Conservation (phyloP, 1,139 yeast species). For the Scheffersomyces parashehatae region DNA sequence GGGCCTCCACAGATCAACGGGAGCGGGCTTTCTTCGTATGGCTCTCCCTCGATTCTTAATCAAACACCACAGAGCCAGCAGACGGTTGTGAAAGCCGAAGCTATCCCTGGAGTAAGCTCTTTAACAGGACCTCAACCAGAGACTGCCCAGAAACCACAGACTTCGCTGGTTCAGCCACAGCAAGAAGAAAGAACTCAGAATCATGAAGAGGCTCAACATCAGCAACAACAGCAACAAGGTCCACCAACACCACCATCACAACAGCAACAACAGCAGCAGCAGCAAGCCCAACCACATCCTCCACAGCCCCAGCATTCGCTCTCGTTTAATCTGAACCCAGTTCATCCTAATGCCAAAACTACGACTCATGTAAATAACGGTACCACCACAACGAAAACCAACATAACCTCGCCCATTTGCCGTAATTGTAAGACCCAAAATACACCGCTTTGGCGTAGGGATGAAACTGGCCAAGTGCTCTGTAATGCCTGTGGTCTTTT, state of each 20-base stretch:
- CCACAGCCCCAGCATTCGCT: conserved; percentile 5
- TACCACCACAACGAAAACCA: conserved; percentile 47
- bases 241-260: conserved; percentile 2
- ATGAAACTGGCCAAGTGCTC: conserved; percentile 87
- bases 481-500: conserved; percentile 97
- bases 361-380: conserved; percentile 45
- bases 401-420: conserved; percentile 70
- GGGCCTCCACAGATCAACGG: too few relatives aligned
- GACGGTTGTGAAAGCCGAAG: too few relatives aligned
- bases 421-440: conserved; percentile 90
- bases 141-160: too few relatives aligned
- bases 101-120: too few relatives aligned
- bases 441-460: conserved; percentile 94
- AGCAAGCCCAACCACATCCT: conserved; percentile 3
- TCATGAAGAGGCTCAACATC: conserved; percentile 1
- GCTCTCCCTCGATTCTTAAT: too few relatives aligned
- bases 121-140: too few relatives aligned
- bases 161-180: too few relatives aligned
- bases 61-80: too few relatives aligned
- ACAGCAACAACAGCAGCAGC: conserved; percentile 1
- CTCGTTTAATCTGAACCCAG: conserved; percentile 13
- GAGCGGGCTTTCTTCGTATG: too few relatives aligned
- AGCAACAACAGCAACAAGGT: conserved; percentile 2
- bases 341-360: conserved; percentile 26
- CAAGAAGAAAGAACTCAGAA: conserved; percentile 1